Conservation (phyloP, 345 rosid species). For the Eucalyptus pumila region DNA sequence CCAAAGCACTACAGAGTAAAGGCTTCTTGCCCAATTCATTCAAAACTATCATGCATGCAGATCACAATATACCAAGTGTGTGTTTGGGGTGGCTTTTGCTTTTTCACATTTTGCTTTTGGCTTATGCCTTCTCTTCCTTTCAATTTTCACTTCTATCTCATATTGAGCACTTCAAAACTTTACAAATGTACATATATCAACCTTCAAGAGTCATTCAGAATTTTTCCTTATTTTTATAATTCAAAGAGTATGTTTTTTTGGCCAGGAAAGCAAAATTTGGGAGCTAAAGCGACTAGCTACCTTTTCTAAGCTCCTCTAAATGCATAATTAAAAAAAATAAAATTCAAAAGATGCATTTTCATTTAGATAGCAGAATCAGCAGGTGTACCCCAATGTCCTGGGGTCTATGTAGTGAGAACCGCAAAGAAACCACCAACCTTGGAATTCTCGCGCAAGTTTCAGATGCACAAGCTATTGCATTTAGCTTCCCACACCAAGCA, state of each 20-base stretch:
- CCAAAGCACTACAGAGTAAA: neutral
- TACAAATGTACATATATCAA: neutral
- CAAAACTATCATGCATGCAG: neutral
- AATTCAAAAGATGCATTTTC: neutral
- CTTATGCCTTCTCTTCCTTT: neutral
- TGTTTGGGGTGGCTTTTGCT: neutral
- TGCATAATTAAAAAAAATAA: neutral
- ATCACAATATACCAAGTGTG: neutral
- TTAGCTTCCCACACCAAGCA: constrained; percentile 99
- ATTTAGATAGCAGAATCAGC: neutral
- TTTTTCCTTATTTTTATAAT: neutral
- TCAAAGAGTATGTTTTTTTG: neutral
- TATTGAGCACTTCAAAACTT: neutral
- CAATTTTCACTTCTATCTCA: neutral
- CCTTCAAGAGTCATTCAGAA: neutral
- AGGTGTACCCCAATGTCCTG: neutral
- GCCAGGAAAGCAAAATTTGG: neutral
- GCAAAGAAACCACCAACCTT: constrained; percentile 26
- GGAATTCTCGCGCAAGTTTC: constrained; percentile 99
- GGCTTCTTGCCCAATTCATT: neutral
- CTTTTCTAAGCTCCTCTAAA: neutral
- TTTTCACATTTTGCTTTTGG: neutral
- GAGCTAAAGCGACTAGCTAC: neutral
- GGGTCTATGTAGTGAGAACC: neutral
- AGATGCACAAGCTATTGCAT: constrained; percentile 98